Evolutionary conservation across 1,284 basidiomycete species (phyloP), one percentile per base, ranked within the genome.

Genomic region (Stereum hirsutum): DNA sequence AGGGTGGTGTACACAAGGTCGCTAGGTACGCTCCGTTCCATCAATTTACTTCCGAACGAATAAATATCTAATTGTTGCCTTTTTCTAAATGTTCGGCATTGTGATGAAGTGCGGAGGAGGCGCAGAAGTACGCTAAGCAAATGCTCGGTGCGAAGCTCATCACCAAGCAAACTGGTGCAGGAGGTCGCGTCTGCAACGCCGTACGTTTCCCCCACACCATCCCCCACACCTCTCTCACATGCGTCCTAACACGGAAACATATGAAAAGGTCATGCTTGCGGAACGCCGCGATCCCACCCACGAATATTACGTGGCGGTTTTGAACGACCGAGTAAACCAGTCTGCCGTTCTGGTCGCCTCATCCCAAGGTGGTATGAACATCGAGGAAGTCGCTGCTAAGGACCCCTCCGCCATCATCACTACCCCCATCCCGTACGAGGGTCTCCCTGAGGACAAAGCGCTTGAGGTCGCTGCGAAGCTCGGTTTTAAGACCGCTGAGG

Each of bases 381-480:
- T 99, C 60, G 96, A 99, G 66, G 96, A 99, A 58, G 96, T 99
- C 40, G 96, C 96, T n/a, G 89, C 89, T 41, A 93, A 97, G 57
- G 91, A 94, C 59, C 96, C 96, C 28, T 72, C 74, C 36, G 91
- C 96, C 26, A 99, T 99, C 64, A 92, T 99, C 61, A 98, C 95
- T 42, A 94, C 89, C 11, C 89, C 90, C 37, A 92, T 99, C 58
- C 73, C 89, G 65, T 93, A 89, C 56, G 72, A 87, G 48, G 96
- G 96, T 21, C 73, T 99, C 38, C 78, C 75, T 54, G 74, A 83
- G 54, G 62, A 70, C 15, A 74, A 85, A 45, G 95, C 89, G 31
- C 65, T 91, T 42, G 75, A 66, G 14, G 72, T 98, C 47, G 96
- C 96, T 23, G 78, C 80, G 63, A 90, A 92, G 64, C 79, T 99